These are phyloP conservation scores for Epicoccum nigrum DNA, from an alignment of 2,329 filamentous ascomycete genomes.

Conservation along the genomic window DNA sequence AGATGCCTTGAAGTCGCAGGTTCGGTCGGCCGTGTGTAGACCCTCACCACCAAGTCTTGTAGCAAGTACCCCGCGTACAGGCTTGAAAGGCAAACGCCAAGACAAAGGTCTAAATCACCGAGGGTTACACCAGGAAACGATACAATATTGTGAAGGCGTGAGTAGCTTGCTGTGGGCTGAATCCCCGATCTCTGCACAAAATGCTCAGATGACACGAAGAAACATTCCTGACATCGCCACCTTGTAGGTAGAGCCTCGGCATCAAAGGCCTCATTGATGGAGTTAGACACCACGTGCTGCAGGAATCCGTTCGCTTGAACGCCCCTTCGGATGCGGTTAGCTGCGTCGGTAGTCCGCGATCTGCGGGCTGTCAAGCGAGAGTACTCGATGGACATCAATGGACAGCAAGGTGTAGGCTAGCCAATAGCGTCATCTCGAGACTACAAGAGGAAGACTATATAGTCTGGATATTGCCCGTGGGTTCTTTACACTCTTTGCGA, in stretches of 20 bases:
- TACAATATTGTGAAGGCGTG: too few species aligned
- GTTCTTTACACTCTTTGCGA: background rate
- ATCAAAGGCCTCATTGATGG: conserved; percentile 3
- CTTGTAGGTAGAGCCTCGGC: conserved; percentile 4
- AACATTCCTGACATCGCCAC: conserved; percentile 5
- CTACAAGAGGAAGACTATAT: conserved; percentile 2
- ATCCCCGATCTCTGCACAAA: background rate
- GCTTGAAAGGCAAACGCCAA: too few species aligned
- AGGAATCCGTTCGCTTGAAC: conserved; percentile 22
- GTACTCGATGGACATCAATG: conserved; percentile 17
- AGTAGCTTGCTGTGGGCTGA: background rate
- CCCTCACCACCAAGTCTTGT: too few species aligned
- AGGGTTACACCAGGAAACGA: too few species aligned
- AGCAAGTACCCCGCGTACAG: too few species aligned
- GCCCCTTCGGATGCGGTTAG: conserved; percentile 24
- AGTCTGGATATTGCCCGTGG: conserved; percentile 5
- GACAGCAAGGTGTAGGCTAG: conserved; percentile 13
- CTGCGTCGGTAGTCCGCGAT: conserved; percentile 19
- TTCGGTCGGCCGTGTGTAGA: too few species aligned
- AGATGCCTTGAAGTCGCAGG: too few species aligned
- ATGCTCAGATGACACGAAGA: background rate
- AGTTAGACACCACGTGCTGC: conserved; percentile 16
- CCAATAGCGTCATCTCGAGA: background rate
- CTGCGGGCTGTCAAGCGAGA: conserved; percentile 21
- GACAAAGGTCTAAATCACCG: too few species aligned